Evolutionary conservation across 192 early-diverging fungal genomes (phyloP), one percentile per base, ranked within the genome.

Genomic region (Linnemannia schmuckeri): DNA sequence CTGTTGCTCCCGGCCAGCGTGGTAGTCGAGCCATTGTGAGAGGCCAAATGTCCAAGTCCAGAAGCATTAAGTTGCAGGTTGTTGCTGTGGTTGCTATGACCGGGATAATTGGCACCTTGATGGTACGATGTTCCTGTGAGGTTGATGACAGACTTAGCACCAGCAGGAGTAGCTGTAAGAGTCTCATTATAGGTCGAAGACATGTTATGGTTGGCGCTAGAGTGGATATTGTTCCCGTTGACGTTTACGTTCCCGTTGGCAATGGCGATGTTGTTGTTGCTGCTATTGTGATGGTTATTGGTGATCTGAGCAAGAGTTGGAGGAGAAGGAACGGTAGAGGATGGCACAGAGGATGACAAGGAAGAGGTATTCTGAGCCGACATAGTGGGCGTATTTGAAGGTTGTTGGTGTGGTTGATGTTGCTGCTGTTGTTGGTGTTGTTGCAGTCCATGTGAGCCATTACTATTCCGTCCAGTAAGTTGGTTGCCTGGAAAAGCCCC

Each of bases 231-330:
- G 24, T 68, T 27, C 41, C 18, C 35, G 79, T 42, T 78, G 69
- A 44, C 69, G 61, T 38, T 49, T 9, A 18, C 30, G 33, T 9
- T 72, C 41, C 35, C 73, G 13, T 5, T 74, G 63, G 40, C 66
- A 37, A 20, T 63, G n/a, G 22, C 74, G 55, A 33, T 55, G 33
- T 27, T 70, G 68, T 30, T 78, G n/a, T 10, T 41, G 76, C 20
- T 38, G 76, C 61, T 77, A 72, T 52, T 81, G 35, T 20, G 15
- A 52, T 46, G 38, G 76, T 22, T 38, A 72, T 42, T 81, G 35
- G 79, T 87, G 24, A 80, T 49, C 47, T 78, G 85, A 47, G 85
- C 76, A 55, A 72, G 70, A 41, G 79, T 55, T 24, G 80, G 68
- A 6, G 85, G 85, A 13, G 85, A 87, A 2, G 76, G 81, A 17